phyloP scores from a whole-genome alignment of 2,329 filamentous ascomycete genomes.

The Stagonosporopsis chrysanthemi region DNA sequence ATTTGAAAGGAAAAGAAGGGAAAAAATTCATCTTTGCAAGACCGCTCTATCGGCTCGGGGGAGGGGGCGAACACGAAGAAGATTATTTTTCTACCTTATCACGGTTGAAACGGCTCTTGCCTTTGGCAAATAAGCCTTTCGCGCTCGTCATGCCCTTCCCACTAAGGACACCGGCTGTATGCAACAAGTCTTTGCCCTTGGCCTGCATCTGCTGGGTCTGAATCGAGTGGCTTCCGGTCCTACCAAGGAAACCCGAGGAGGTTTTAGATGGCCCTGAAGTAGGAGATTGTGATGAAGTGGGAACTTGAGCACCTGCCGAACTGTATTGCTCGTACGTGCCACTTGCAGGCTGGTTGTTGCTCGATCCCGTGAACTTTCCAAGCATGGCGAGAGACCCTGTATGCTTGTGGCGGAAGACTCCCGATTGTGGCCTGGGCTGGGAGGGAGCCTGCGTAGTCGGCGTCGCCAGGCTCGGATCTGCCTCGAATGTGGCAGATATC shows the following conservation, averaged over 20 bases:
- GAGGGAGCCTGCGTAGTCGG: constrained; percentile 23
- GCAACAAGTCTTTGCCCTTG: constrained; percentile 88
- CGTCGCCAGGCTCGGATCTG: constrained; percentile 61
- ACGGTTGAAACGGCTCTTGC: constrained; percentile 78
- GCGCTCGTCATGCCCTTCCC: constrained; percentile 79
- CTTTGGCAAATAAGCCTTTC: constrained; percentile 90
- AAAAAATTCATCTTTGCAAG: constrained; percentile 16
- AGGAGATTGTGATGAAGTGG: constrained; percentile 35
- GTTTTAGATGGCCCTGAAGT: constrained; percentile 29
- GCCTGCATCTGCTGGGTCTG: constrained; percentile 64
- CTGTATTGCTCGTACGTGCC: constrained; percentile 31
- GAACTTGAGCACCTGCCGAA: constrained; percentile 36
- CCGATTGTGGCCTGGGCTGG: constrained; percentile 37
- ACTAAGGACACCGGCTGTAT: constrained; percentile 76
- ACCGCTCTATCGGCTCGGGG: constrained; percentile 18
- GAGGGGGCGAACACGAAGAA: constrained; percentile 45
- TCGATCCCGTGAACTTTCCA: constrained; percentile 43
- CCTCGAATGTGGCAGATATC: constrained; percentile 59
- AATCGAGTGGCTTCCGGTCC: constrained; percentile 33
- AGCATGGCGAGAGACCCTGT: constrained; percentile 48
- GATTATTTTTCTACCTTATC: constrained; percentile 89
- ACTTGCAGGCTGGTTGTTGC: constrained; percentile 22
- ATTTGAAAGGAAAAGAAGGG: constrained; percentile 7
- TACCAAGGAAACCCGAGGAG: constrained; percentile 27
- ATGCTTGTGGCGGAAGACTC: constrained; percentile 44